Evolutionary conservation across 768 basidiomycete species (phyloP), one percentile per base, ranked within the genome.

Genomic region (Tubosaeta sp.): DNA sequence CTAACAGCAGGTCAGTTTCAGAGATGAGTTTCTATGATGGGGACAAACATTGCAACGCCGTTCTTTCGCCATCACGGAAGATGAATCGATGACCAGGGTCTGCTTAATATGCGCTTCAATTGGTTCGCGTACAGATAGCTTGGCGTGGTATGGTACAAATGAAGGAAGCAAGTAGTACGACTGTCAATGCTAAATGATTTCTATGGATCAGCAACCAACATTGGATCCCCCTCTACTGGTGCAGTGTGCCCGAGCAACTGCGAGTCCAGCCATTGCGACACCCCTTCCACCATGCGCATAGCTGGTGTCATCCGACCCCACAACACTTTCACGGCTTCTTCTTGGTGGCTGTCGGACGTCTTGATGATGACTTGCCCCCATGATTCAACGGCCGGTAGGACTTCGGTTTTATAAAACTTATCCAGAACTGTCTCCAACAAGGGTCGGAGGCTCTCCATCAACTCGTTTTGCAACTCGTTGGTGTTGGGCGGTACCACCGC

Each of bases 301-400:
- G 66, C 67, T n/a, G 65, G 65, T 41, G 64, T 58, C 33, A 67
- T 59, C 54, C 39, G 59, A 9, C 62, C 62, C 66, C 66, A 67
- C 25, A 67, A 27, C 19, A 60, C 62, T 26, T 45, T 44, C 4
- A 65, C 53, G 14, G 58, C 52, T 14, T 63, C 65, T 34, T 55
- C 53, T 44, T 64, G 66, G 32, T 62, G 53, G 22, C 51, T 60
- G 37, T 58, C 47, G 16, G 66, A 60, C 16, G 56, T 39, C 14
- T 56, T 38, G 9, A 56, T 11, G 22, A 57, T 54, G 17, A 13
- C 34, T 17, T 45, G 43, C 35, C 53, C 56, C 39, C 64, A 35
- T 17, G 53, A 42, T 6, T 51, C 27, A 25, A 67, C 46, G 19
- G 60, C 49, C 1, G 66, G 64, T n/a, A 11, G 54, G 16, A 67